phyloP scores from a whole-genome alignment of 2,329 filamentous ascomycete species.

The Aureobasidium sp. region DNA sequence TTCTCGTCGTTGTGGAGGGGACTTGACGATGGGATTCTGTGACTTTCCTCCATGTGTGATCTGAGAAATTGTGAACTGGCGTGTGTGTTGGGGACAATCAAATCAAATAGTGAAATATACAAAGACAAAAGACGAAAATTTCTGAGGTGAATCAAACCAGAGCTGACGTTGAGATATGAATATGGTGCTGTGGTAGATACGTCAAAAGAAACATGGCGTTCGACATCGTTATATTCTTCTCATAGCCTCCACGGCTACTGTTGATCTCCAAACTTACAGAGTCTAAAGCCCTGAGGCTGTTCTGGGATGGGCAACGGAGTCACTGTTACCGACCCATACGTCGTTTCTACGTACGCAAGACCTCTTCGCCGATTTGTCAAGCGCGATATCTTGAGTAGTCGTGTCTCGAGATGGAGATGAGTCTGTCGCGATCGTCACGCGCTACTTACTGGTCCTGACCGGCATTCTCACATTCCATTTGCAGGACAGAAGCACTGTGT shows the following conservation, averaged over 20 bases:
- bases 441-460: background rate
- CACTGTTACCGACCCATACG: background rate
- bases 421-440: background rate
- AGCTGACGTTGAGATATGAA: background rate
- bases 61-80: too few species aligned
- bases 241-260: conserved; percentile 1
- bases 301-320: background rate
- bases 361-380: background rate
- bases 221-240: background rate
- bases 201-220: background rate
- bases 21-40: background rate
- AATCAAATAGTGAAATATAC: background rate
- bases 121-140: background rate
- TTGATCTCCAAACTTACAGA: background rate
- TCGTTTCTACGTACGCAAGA: background rate
- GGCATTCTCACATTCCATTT: background rate
- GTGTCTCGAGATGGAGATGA: too few species aligned
- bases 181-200: background rate
- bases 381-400: background rate
- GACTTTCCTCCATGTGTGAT: background rate
- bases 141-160: background rate
- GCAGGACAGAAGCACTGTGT: background rate
- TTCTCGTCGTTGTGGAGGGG: background rate
- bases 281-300: conserved; percentile 1
- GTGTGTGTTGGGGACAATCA: background rate